A percentile compares a stretch with the other conserved stretches of the same genome.
Evolutionary conservation across 2,329 filamentous ascomycete species (phyloP).

Genomic region (Zasmidium citrigriseum): DNA sequence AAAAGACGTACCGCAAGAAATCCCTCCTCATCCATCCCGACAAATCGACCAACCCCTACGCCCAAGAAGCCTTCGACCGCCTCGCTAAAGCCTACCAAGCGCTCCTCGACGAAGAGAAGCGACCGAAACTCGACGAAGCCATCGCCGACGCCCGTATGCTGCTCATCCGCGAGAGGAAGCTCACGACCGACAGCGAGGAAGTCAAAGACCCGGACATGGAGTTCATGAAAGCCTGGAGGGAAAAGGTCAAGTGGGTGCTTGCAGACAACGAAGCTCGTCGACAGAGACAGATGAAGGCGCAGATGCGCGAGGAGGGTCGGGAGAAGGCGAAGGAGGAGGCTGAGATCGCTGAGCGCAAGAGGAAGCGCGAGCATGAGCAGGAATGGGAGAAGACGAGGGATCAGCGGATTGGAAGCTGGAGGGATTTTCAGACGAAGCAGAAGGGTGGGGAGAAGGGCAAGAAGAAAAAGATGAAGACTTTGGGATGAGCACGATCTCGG

Average conservation of each 20-base stretch:
- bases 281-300: slow-evolving; percentile 82
- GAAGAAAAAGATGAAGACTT: slow-evolving; percentile 56
- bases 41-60: slow-evolving; percentile 87
- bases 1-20: slow-evolving; percentile 89
- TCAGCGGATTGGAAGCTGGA: slow-evolving; percentile 89
- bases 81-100: slow-evolving; percentile 92
- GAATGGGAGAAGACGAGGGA: slow-evolving; percentile 95
- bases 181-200: slow-evolving; percentile 85
- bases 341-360: slow-evolving; percentile 66
- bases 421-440: slow-evolving; percentile 75
- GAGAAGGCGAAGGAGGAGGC: slow-evolving; percentile 84
- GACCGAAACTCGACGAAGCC: slow-evolving; percentile 83
- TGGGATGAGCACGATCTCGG: slow-evolving; percentile 42
- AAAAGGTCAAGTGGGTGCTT: slow-evolving; percentile 86
- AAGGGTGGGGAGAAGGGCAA: slow-evolving; percentile 44
- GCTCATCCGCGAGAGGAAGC: slow-evolving; percentile 90
- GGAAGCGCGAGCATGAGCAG: slow-evolving; percentile 81
- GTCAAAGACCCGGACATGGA: slow-evolving; percentile 69
- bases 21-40: slow-evolving; percentile 99
- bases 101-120: slow-evolving; percentile 91
- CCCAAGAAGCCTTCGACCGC: slow-evolving; percentile 94
- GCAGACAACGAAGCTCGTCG: slow-evolving; percentile 89
- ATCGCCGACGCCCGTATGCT: slow-evolving; percentile 96
- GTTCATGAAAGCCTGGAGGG: slow-evolving; percentile 83
- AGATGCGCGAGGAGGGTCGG: slow-evolving; percentile 94